Percentiles rank a stretch among this genome's conserved stretches.
These are phyloP conservation scores for Ensete ventricosum DNA, from an alignment of 176 grass and related monocot species.

Conservation along the genomic window DNA sequence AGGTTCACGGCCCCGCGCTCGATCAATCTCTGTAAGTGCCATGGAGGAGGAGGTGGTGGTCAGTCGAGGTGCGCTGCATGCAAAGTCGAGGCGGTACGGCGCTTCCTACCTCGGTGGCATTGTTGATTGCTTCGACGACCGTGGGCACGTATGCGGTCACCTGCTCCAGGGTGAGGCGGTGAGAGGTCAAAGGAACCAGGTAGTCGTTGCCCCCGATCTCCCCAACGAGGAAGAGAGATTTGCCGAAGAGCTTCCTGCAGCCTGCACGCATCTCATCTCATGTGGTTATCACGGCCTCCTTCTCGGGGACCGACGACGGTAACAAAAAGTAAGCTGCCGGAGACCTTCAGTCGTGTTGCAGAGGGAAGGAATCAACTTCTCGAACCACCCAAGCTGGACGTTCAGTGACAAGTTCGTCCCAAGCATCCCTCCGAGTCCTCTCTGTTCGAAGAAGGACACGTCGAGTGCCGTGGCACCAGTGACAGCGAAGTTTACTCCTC, in stretches of 20 bases:
- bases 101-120: constrained; percentile 10
- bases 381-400: constrained; percentile 66
- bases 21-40: constrained; percentile 50
- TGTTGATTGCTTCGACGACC: constrained; percentile 4
- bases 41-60: no score
- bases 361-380: constrained; percentile 59
- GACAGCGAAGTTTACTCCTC: constrained; percentile 80
- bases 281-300: not conserved
- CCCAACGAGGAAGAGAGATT: constrained; percentile 22
- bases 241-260: constrained; percentile 14
- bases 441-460: constrained; percentile 57
- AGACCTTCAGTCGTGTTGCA: constrained; percentile 51
- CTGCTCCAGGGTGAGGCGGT: not conserved
- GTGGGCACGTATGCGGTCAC: constrained; percentile 12
- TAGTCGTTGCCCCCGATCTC: constrained; percentile 29
- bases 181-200: not conserved
- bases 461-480: constrained; percentile 74
- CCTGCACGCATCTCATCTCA: not conserved
- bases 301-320: not conserved
- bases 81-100: no score
- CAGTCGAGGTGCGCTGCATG: no score
- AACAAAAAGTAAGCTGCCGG: not conserved
- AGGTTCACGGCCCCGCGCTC: constrained; percentile 67
- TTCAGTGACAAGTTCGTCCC: constrained; percentile 62
- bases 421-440: constrained; percentile 34